A percentile compares a stretch with the other conserved stretches of the same genome.
Evolutionary conservation across 805 yeast genomes (phyloP).

Genomic region (Yamadazyma paraphyllophila): DNA sequence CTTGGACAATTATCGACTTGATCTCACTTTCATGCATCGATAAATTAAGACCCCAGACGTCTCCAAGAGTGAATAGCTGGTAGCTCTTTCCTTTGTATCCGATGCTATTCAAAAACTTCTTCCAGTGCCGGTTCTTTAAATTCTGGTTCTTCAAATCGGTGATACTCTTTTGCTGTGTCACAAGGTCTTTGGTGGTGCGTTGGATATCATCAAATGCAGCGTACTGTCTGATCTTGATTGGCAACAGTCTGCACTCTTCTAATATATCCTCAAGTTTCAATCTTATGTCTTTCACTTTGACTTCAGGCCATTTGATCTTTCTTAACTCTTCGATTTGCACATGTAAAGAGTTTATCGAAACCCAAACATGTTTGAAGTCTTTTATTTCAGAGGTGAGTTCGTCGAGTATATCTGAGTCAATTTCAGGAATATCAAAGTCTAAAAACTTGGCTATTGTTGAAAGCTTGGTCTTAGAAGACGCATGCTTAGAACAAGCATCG

Average conservation of each 20-base stretch:
- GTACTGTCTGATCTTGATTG: slow-evolving; percentile 61
- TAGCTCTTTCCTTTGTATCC: slow-evolving; percentile 19
- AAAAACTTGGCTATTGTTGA: slow-evolving; percentile 3
- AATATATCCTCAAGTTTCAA: slow-evolving; percentile 51
- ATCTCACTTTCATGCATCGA: slow-evolving; percentile 44
- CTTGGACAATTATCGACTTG: slow-evolving; percentile 52
- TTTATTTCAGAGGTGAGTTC: slow-evolving; percentile 46
- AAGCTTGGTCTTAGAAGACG: slow-evolving; percentile 6
- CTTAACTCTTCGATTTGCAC: slow-evolving; percentile 43
- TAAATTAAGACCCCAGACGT: slow-evolving; percentile 61
- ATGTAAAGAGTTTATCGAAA: slow-evolving; percentile 53
- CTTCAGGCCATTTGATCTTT: slow-evolving; percentile 45
- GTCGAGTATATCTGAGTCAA: slow-evolving; percentile 21
- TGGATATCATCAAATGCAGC: slow-evolving; percentile 65
- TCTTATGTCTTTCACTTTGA: slow-evolving; percentile 46
- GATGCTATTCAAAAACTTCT: slow-evolving; percentile 36
- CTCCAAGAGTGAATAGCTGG: slow-evolving; percentile 46
- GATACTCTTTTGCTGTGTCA: slow-evolving; percentile 39
- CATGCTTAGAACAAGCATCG: slow-evolving; percentile 11
- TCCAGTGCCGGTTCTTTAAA: slow-evolving; percentile 70
- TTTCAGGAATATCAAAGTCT: slow-evolving; percentile 5
- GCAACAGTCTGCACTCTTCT: slow-evolving; percentile 47
- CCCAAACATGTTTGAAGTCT: slow-evolving; percentile 65
- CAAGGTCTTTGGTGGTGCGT: slow-evolving; percentile 36
- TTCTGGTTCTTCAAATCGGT: slow-evolving; percentile 53